phyloP scores from a whole-genome alignment of 2,329 filamentous ascomycete genomes.

The Neonectria magnoliae region DNA sequence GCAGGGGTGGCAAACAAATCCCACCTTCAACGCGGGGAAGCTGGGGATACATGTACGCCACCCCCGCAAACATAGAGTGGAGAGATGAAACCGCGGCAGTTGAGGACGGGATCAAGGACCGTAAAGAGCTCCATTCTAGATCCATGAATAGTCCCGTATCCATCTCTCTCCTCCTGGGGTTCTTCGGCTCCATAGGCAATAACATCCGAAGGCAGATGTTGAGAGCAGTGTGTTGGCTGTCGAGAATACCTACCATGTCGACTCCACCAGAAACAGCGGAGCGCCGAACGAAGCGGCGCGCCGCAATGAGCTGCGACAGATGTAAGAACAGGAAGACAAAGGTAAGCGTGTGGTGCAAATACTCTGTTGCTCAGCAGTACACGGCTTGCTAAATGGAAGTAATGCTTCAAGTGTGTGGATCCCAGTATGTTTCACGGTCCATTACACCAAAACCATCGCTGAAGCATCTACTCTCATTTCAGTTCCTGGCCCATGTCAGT shows the following conservation, averaged over 20 bases:
- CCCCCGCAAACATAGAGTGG: slow-evolving; percentile 19
- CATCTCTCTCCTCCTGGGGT: background rate
- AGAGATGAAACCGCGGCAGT: slow-evolving; percentile 19
- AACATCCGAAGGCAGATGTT: background rate
- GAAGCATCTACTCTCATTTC: background rate
- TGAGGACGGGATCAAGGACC: slow-evolving; percentile 8
- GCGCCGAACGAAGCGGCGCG: slow-evolving; percentile 16
- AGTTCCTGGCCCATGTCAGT: slow-evolving; percentile 23
- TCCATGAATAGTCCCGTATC: background rate
- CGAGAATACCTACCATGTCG: slow-evolving; percentile 8
- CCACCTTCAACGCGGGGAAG: background rate
- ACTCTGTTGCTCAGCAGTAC: background rate
- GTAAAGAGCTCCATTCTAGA: background rate
- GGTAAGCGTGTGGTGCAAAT: background rate
- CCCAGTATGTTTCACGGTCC: slow-evolving; percentile 8
- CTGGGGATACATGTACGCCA: slow-evolving; percentile 12
- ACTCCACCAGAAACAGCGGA: slow-evolving; percentile 6
- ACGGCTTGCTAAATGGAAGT: background rate
- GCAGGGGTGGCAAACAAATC: background rate
- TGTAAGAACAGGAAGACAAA: slow-evolving; percentile 23
- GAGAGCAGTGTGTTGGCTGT: background rate
- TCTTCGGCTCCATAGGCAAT: background rate
- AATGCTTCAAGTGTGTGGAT: slow-evolving; percentile 16
- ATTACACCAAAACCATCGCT: background rate
- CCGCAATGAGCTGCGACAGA: slow-evolving; percentile 23